phyloP scores from a whole-genome alignment of 208 protist species.

The Leptomonas pyrrhocoris region DNA sequence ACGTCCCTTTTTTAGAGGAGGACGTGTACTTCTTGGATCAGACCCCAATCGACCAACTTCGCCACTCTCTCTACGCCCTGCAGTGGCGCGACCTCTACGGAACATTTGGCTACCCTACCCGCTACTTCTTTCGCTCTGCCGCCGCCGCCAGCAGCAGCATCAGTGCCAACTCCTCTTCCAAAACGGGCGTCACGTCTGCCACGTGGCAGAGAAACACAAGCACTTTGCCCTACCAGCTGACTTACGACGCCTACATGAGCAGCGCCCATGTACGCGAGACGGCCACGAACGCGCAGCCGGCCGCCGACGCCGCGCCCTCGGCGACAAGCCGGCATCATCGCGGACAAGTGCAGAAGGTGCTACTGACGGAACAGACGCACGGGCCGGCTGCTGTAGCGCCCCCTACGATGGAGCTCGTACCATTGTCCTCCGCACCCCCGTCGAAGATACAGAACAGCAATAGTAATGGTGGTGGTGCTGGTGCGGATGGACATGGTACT shows the following conservation, averaged over 20 bases:
- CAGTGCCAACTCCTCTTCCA: not conserved
- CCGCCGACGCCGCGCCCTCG: not conserved
- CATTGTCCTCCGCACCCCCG: not conserved
- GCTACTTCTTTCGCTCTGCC: conserved; percentile 24
- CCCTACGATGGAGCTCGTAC: conserved; percentile 28
- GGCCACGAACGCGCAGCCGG: not conserved
- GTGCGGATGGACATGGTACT: not conserved
- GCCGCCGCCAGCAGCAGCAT: not conserved
- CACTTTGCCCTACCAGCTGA: conserved; percentile 24
- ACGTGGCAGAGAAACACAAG: not conserved
- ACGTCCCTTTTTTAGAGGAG: conserved; percentile 2
- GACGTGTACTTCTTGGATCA: conserved; percentile 27
- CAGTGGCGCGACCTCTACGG: conserved; percentile 48
- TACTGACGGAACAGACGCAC: conserved; percentile 19
- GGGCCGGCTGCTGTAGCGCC: conserved; percentile 1
- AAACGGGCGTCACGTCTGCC: not conserved
- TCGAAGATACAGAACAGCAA: not conserved
- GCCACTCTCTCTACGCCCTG: conserved; percentile 30
- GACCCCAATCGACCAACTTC: conserved; percentile 28
- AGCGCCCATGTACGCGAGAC: not conserved
- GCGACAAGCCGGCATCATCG: conserved; percentile 1
- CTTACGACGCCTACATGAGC: conserved; percentile 6
- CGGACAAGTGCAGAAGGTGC: conserved; percentile 21
- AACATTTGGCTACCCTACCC: conserved; percentile 30
- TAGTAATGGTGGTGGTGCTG: not conserved